phyloP scores from a whole-genome alignment of 2,329 filamentous ascomycete species.

The Coniochaeta ligniaria region DNA sequence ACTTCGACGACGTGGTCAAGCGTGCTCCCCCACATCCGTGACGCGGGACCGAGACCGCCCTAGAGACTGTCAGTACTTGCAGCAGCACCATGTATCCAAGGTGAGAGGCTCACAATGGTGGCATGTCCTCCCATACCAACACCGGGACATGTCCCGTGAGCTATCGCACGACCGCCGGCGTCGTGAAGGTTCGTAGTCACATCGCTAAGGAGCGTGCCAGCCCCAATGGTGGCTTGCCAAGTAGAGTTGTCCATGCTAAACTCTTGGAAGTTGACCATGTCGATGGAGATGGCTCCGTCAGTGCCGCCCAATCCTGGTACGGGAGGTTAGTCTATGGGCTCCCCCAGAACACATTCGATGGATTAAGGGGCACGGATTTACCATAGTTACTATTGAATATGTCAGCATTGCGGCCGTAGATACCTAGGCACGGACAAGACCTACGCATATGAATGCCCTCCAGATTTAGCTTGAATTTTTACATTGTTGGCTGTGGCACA shows the following conservation, averaged over 20 bases:
- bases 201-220: conserved; percentile 44
- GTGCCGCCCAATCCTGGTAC: conserved; percentile 36
- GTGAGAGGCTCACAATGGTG: conserved; percentile 35
- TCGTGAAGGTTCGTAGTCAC: conserved; percentile 42
- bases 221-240: conserved; percentile 48
- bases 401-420: background rate
- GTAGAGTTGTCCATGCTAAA: conserved; percentile 45
- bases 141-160: conserved; percentile 52
- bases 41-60: conserved; percentile 52
- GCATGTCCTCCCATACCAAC: conserved; percentile 54
- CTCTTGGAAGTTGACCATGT: conserved; percentile 43
- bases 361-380: conserved; percentile 7
- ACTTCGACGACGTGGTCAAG: conserved; percentile 49
- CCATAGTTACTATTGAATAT: conserved; percentile 7
- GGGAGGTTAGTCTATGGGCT: background rate
- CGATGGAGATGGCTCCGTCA: conserved; percentile 44
- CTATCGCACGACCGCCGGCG: conserved; percentile 47
- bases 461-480: conserved; percentile 55
- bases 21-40: conserved; percentile 50
- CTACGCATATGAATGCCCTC: conserved; percentile 58
- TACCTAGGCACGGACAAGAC: conserved; percentile 11
- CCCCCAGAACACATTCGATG: background rate
- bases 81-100: background rate
- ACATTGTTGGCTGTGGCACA: conserved; percentile 43
- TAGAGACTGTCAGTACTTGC: conserved; percentile 14